Evolutionary conservation across 2,329 filamentous ascomycete genomes (phyloP).

Genomic region (Lachnellula cervina): DNA sequence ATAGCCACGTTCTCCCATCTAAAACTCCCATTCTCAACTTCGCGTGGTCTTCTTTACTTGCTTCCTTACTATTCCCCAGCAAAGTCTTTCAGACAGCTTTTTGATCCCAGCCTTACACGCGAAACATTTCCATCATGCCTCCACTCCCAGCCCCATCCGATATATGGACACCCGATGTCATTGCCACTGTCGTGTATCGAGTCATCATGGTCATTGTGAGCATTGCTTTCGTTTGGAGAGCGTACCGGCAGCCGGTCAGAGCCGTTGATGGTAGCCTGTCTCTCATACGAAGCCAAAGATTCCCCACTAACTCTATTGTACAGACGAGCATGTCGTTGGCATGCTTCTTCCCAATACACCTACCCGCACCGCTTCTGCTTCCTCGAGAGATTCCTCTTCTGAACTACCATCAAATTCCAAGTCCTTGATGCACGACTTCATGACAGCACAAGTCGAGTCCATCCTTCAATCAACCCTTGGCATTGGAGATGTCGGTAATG

Average conservation of each 20-base stretch:
- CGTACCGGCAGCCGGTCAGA: background rate
- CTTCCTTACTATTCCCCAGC: background rate
- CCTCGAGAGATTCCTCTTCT: background rate
- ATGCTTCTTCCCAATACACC: background rate
- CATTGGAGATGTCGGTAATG: background rate
- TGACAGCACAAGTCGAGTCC: background rate
- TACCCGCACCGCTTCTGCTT: background rate
- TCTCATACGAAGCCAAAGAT: background rate
- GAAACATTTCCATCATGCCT: background rate
- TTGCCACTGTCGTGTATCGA: slow-evolving; percentile 7
- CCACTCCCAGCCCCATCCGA: background rate
- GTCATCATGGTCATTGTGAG: slow-evolving; percentile 6
- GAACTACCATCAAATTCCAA: background rate
- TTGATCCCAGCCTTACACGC: background rate
- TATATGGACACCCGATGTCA: slow-evolving; percentile 6
- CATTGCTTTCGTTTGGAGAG: slow-evolving; percentile 9
- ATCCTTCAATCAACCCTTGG: background rate
- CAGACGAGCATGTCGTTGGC: background rate
- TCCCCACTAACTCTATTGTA: background rate
- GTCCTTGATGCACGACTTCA: background rate
- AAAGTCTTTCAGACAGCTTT: background rate
- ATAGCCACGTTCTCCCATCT: background rate
- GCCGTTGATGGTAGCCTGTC: background rate
- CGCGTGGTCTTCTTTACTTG: background rate
- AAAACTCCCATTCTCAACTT: background rate